Conservation (phyloP, 176 grass and related monocot species). For the Aegilops sharonensis region DNA sequence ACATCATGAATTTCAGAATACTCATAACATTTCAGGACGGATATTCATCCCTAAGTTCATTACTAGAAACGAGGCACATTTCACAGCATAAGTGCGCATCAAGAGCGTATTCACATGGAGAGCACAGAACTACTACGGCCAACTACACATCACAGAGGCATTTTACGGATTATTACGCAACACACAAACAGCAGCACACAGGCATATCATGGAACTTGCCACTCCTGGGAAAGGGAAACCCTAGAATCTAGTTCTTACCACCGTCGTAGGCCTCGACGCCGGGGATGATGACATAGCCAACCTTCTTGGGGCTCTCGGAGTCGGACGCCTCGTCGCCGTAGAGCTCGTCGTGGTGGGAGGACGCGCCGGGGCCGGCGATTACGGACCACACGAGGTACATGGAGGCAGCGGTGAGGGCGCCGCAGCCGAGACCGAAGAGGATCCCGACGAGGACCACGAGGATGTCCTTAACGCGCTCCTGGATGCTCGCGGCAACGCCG, state of each 20-base stretch:
- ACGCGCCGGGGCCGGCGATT: conserved; percentile 35
- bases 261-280: conserved; percentile 28
- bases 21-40: not conserved
- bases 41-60: conserved; percentile 17
- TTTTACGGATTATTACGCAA: not conserved
- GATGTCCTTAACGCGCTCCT: conserved; percentile 60
- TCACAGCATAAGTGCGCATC: conserved; percentile 1
- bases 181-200: not conserved
- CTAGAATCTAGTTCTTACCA: conserved; percentile 61
- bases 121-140: not conserved
- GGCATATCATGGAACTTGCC: not conserved
- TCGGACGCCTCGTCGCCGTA: conserved; percentile 37
- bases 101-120: conserved; percentile 29
- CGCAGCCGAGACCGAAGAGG: conserved; percentile 71
- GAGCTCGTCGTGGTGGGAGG: conserved; percentile 47
- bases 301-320: conserved; percentile 70
- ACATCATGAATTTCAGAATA: not conserved
- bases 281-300: conserved; percentile 59
- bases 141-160: conserved; percentile 10
- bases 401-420: conserved; percentile 63
- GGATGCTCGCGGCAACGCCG: conserved; percentile 25
- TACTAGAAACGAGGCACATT: conserved; percentile 21
- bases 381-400: conserved; percentile 66
- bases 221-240: conserved; percentile 19
- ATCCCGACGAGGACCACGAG: conserved; percentile 57